Evolutionary conservation across 2,329 filamentous ascomycete species (phyloP), one percentile per base, ranked within the genome.

Genomic region (Fusarium sp.): DNA sequence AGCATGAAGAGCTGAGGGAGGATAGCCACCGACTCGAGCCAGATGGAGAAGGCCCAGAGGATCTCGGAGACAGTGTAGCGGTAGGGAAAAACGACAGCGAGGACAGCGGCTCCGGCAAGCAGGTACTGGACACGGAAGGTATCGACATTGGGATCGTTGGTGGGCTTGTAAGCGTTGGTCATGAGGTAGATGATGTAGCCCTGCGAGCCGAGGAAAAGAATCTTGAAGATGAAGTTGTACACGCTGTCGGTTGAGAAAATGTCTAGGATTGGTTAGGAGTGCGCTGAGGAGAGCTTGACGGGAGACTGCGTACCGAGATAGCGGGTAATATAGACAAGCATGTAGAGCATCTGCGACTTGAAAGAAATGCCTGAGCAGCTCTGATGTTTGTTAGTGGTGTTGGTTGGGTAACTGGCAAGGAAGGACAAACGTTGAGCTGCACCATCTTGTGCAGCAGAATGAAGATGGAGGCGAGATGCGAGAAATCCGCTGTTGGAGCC

Each of bases 371-470:
- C 95, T 38, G 94, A 90, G 77, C 93, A 97, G 83, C 93, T 97
- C 94, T 97, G 75, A n/a, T 52, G 43, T 28, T 26, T 42, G 24
- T 58, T 34, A 61, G 72, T 70, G 58, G 71, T 59, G 42, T 44
- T 39, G 42, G 47, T 53, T 32, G 32, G 40, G 34, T 45, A 54
- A 38, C 34, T 46, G 59, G 42, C 31, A 53, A 61, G 63, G 63
- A 28, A 12, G 36, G 48, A 56, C 88, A 61, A 83, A 97, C 94
- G 75, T 92, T 96, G 41, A 95, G 89, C 75, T 91, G 88, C 71
- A 89, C 89, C 93, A 99, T 99, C 84, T 99, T 99, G 76, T 96
- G 93, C 64, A 99, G 84, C 61, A 99, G 83, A 72, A 99, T 97
- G 72, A 97, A 84, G 75, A 99, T 97, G 50, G 94, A 98, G 65